Conservation (phyloP, 345 rosid genomes). For the Populus deltoides region DNA sequence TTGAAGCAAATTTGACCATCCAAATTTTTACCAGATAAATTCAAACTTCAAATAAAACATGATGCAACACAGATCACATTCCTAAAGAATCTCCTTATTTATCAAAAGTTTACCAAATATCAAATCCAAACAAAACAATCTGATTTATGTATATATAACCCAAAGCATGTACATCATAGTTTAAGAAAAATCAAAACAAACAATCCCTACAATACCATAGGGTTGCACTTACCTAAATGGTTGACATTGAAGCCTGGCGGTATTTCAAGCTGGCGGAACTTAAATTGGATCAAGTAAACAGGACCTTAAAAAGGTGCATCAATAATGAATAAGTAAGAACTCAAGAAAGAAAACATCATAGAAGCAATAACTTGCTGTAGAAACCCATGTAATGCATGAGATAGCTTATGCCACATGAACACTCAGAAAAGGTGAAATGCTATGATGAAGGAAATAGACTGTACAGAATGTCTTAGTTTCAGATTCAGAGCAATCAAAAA, state of each 20-base stretch:
- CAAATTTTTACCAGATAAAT: neutral
- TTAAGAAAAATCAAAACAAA: neutral
- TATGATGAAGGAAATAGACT: neutral
- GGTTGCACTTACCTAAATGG: slow-evolving; percentile 62
- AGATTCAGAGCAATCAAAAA: too few relatives aligned
- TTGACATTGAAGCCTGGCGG: slow-evolving; percentile 75
- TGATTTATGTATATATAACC: neutral
- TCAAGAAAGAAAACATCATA: neutral
- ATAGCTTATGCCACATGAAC: neutral
- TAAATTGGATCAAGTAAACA: slow-evolving; percentile 80
- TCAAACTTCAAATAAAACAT: neutral
- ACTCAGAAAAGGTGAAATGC: neutral
- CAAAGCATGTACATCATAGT: neutral
- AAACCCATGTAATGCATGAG: too few relatives aligned
- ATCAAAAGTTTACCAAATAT: neutral
- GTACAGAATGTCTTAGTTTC: neutral
- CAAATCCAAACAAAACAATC: neutral
- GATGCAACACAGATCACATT: too few relatives aligned
- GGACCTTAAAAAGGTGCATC: slow-evolving; percentile 47
- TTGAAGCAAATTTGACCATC: neutral
- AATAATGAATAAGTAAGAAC: neutral
- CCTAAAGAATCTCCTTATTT: neutral
- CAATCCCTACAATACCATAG: neutral
- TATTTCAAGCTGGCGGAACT: slow-evolving; percentile 89
- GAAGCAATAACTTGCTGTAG: too few relatives aligned